Evolutionary conservation across 1,284 basidiomycete species (phyloP), one percentile per base, ranked within the genome.

Genomic region (Porodaedalea pini): DNA sequence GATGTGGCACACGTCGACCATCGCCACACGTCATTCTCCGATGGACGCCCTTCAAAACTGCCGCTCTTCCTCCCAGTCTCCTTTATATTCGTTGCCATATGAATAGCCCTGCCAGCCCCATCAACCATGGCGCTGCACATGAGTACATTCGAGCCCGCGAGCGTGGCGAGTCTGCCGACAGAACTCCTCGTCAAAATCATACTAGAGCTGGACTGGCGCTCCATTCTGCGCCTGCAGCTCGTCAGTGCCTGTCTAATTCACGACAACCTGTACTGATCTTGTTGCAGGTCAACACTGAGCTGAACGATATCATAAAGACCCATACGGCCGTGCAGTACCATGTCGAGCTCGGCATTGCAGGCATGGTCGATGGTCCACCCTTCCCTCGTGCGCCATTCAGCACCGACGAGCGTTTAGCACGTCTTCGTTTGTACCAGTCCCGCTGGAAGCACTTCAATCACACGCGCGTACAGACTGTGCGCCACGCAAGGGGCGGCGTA

Each of bases 341-440:
- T 23, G 75, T 86, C 54, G 78, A 84, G 59, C 77, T 86, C 23
- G 74, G 73, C 8, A 69, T 73, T 8, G 68, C 75, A 10, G 78
- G 80, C n/a, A 73, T 79, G 69, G 72, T 73, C 56, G 71, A 81
- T 61, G 78, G 77, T 2, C 67, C 69, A n/a, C 65, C 66, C 2
- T 19, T 19, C 10, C 65, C 68, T 52, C 37, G 48, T 13, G 39
- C 45, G 2, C 41, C 44, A 27, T 40, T 70, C 31, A 65, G 58
- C 32, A 62, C 68, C 1, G 63, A 71, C 2, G 74, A 75, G 41
- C 75, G 77, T 34, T 69, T 83, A 8, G 54, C 70, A 3, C 59
- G 68, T 34, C 74, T 87, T 27, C 69, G 69, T 43, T 65, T 70
- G 13, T 75, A 79, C 61, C 75, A 78, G 51, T 59, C 62, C 8